Evolutionary conservation across 768 basidiomycete genomes (phyloP).

Genomic region (Tylopilus felleus): DNA sequence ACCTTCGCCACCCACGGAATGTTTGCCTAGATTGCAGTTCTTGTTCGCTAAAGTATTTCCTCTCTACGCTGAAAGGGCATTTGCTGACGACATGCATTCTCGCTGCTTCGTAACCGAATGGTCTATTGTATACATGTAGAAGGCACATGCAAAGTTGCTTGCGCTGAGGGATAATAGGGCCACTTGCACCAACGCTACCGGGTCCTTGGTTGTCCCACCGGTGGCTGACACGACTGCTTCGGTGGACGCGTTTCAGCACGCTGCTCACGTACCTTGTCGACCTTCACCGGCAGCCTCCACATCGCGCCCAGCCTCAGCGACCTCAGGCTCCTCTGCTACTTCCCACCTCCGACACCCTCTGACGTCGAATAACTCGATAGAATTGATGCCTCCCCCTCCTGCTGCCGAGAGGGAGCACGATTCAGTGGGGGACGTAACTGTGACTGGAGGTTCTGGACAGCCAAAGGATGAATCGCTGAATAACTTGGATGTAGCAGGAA

Average conservation of each 20-base stretch:
- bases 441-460: not conserved
- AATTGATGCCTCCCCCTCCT: slow-evolving; percentile 5
- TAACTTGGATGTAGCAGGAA: not conserved
- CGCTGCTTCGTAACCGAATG: no score
- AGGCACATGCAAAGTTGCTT: slow-evolving; percentile 1
- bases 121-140: no score
- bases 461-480: not conserved
- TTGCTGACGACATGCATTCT: slow-evolving; percentile 1
- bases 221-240: slow-evolving; percentile 3
- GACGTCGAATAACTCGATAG: not conserved
- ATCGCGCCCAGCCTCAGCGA: not conserved
- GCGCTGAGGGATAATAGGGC: not conserved
- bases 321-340: not conserved
- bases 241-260: not conserved
- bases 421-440: not conserved
- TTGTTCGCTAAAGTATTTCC: slow-evolving; percentile 21
- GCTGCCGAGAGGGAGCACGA: not conserved
- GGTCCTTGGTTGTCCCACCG: not conserved
- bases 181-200: not conserved
- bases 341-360: not conserved
- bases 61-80: not conserved
- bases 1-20: slow-evolving; percentile 38
- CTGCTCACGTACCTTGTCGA: not conserved
- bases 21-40: slow-evolving; percentile 6
- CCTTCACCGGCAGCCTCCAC: not conserved